These are phyloP conservation scores for Metschnikowia sp. DNA, from an alignment of 805 yeast genomes.

Conservation along the genomic window DNA sequence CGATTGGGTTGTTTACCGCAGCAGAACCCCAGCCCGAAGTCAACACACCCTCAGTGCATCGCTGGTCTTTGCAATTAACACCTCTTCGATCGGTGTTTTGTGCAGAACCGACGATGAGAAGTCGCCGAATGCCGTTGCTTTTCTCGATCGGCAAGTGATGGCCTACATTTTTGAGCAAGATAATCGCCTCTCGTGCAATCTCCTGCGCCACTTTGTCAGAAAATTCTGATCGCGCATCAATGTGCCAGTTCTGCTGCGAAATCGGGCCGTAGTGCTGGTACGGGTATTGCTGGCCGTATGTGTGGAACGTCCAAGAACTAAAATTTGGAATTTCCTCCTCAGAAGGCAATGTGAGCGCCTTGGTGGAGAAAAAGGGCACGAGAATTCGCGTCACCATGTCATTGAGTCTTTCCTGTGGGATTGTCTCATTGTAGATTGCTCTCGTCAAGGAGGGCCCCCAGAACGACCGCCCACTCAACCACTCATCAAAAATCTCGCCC, in stretches of 20 bases:
- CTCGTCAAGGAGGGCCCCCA: constrained; percentile 58
- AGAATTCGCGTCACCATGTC: constrained; percentile 62
- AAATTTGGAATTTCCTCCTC: constrained; percentile 49
- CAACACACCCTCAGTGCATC: constrained; percentile 50
- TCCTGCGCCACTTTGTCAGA: constrained; percentile 48
- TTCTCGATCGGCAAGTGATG: constrained; percentile 50
- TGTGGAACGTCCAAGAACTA: constrained; percentile 56
- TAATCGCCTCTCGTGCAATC: constrained; percentile 56
- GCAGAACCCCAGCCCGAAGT: constrained; percentile 68
- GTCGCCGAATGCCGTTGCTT: constrained; percentile 39
- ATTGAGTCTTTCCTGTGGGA: constrained; percentile 50
- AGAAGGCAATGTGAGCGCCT: constrained; percentile 33
- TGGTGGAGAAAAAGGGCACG: constrained; percentile 52
- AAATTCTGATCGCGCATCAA: constrained; percentile 48
- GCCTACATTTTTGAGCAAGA: constrained; percentile 51
- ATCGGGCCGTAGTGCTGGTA: constrained; percentile 54
- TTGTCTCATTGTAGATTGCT: constrained; percentile 53
- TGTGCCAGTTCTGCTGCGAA: constrained; percentile 50
- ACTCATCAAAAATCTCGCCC: constrained; percentile 50
- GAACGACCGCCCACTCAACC: constrained; percentile 50
- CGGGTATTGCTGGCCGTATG: constrained; percentile 53
- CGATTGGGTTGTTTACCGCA: constrained; percentile 51
- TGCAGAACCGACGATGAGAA: constrained; percentile 50
- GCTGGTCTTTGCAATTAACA: constrained; percentile 51
- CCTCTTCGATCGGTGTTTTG: constrained; percentile 53